Percentiles rank a stretch among this genome's conserved stretches.
Evolutionary conservation across 164 flowering plant genomes (phyloP).

Genomic region (Vitis rupestris): DNA sequence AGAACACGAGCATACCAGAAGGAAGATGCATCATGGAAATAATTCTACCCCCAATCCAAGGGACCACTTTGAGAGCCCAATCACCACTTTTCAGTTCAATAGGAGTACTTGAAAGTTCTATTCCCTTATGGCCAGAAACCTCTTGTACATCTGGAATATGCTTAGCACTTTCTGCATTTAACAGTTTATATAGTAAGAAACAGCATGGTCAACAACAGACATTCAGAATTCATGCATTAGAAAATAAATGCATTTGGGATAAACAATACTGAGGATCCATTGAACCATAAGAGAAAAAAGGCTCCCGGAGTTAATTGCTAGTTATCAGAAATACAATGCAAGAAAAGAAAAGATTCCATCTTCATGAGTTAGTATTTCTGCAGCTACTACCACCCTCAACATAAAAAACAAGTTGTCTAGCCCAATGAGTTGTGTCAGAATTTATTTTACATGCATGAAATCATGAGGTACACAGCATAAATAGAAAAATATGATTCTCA

Average conservation of each 20-base stretch:
- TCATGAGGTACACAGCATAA: too few relatives aligned
- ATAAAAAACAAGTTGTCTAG: too few relatives aligned
- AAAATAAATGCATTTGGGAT: too few relatives aligned
- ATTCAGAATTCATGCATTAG: too few relatives aligned
- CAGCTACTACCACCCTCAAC: too few relatives aligned
- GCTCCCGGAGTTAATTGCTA: background rate
- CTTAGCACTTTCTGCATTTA: conserved; percentile 61
- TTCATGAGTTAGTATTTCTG: too few relatives aligned
- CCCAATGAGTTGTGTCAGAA: too few relatives aligned
- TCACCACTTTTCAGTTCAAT: conserved; percentile 70
- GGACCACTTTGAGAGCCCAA: conserved; percentile 82
- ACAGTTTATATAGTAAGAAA: background rate
- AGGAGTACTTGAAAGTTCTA: conserved; percentile 68
- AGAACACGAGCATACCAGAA: conserved; percentile 51
- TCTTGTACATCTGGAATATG: conserved; percentile 59
- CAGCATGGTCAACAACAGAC: too few relatives aligned
- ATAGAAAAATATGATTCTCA: too few relatives aligned
- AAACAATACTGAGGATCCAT: too few relatives aligned
- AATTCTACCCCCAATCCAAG: conserved; percentile 97
- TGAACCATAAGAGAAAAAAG: background rate
- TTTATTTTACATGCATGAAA: too few relatives aligned
- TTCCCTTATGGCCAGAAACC: conserved; percentile 54
- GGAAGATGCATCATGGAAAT: conserved; percentile 86
- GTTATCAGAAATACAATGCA: background rate
- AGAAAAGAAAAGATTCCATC: too few relatives aligned